A percentile compares a stretch with the other conserved stretches of the same genome.
Evolutionary conservation across 179 eudicot genomes (phyloP).

Genomic region (Beta corolliflora): DNA sequence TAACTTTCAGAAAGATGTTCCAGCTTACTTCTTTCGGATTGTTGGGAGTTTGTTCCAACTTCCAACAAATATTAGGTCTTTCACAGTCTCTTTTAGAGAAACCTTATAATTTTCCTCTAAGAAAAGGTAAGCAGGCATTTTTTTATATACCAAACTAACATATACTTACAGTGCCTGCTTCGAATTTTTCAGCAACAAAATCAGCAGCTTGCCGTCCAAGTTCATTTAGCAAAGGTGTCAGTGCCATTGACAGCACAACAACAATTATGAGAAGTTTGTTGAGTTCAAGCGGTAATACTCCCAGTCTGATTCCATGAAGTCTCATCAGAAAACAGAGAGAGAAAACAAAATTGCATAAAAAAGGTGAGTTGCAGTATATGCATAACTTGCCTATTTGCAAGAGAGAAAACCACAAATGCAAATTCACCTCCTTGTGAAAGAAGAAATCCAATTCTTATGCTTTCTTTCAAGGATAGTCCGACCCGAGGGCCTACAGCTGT

Average conservation of each 20-base stretch:
- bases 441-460: constrained; percentile 91
- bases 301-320: constrained; percentile 59
- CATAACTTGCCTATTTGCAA: constrained; percentile 74
- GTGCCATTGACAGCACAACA: constrained; percentile 96
- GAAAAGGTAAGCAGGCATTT: background rate
- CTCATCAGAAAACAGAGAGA: constrained; percentile 25
- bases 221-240: constrained; percentile 91
- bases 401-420: constrained; percentile 93
- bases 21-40: background rate
- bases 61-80: background rate
- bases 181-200: constrained; percentile 67
- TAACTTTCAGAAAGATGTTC: background rate
- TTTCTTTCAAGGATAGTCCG: constrained; percentile 82
- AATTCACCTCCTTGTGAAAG: constrained; percentile 98
- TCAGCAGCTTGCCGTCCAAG: constrained; percentile 87
- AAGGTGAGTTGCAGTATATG: background rate
- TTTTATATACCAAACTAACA: background rate
- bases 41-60: background rate
- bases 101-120: background rate
- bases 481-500: constrained; percentile 95
- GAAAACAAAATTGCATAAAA: constrained; percentile 16
- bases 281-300: constrained; percentile 95
- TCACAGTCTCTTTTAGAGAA: background rate
- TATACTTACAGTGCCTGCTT: constrained; percentile 55
- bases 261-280: constrained; percentile 97